Conservation (phyloP, 108 stramenopile genomes). For the Skeletonema menzelii region DNA sequence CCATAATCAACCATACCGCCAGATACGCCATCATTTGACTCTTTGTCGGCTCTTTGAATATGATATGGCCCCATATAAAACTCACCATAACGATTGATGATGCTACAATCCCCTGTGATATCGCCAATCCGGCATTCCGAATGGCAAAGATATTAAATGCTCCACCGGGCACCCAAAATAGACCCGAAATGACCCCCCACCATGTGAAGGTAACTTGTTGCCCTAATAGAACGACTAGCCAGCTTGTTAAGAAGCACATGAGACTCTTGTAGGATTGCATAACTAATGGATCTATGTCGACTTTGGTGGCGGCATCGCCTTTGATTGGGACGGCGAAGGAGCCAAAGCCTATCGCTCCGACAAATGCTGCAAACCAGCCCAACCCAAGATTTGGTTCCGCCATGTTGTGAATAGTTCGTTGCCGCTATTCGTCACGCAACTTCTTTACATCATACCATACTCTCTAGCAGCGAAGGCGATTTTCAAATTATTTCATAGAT, state of each 20-base stretch:
- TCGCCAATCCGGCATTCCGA: constrained; percentile 75
- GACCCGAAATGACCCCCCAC: constrained; percentile 52
- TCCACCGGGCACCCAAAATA: constrained; percentile 81
- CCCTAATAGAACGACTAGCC: constrained; percentile 41
- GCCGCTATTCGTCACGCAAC: too few species aligned
- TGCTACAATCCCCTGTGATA: constrained; percentile 71
- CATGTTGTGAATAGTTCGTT: too few species aligned
- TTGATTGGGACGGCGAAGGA: constrained; percentile 56
- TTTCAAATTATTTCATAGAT: too few species aligned
- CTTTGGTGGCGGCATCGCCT: constrained; percentile 33
- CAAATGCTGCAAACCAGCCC: constrained; percentile 58
- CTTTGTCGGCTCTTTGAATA: constrained; percentile 61
- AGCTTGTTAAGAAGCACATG: constrained; percentile 47
- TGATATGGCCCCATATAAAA: constrained; percentile 77
- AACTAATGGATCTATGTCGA: constrained; percentile 49
- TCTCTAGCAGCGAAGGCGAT: too few species aligned
- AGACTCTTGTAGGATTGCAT: constrained; percentile 54
- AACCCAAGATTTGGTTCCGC: neutral
- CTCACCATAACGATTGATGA: constrained; percentile 78
- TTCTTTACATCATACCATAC: too few species aligned
- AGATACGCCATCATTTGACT: constrained; percentile 18
- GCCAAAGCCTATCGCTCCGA: constrained; percentile 53
- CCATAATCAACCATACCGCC: constrained; percentile 52
- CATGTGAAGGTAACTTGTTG: constrained; percentile 47
- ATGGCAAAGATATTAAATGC: constrained; percentile 75